Conservation (phyloP, 306 rosid species). For the Trifolium dubium region DNA sequence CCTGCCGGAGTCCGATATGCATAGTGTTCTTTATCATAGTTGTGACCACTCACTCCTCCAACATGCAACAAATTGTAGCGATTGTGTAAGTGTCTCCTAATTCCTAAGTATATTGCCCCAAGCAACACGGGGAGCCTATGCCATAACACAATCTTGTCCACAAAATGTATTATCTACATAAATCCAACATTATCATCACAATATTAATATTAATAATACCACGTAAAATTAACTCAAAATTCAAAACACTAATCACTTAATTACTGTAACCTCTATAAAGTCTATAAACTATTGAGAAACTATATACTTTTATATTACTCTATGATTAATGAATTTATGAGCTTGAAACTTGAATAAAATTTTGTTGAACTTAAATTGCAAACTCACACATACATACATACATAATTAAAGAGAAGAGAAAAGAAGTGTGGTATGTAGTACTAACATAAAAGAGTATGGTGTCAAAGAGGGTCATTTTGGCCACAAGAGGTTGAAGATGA, state of each 20-base stretch:
- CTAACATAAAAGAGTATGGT: conserved; percentile 57
- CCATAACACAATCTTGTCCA: conserved; percentile 73
- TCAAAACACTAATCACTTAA: no score
- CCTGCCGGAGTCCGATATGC: conserved; percentile 68
- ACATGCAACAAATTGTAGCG: conserved; percentile 68
- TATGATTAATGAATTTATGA: neutral
- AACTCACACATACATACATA: neutral
- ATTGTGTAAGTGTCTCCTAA: conserved; percentile 72
- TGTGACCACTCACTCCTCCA: conserved; percentile 50
- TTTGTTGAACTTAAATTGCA: neutral
- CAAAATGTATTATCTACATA: conserved; percentile 56
- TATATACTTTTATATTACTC: neutral
- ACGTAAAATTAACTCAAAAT: neutral
- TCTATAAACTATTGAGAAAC: neutral
- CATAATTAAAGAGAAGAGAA: neutral
- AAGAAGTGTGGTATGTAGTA: neutral
- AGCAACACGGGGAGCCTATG: conserved; percentile 69
- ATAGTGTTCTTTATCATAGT: conserved; percentile 47
- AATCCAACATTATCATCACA: conserved; percentile 3
- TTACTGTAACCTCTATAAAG: neutral
- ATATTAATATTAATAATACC: neutral
- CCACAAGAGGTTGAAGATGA: conserved; percentile 54
- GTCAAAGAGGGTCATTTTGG: conserved; percentile 64
- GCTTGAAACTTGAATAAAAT: neutral
- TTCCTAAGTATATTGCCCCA: conserved; percentile 66